Percentiles rank a stretch among this genome's conserved stretches.
phyloP scores from a whole-genome alignment of 2,329 filamentous ascomycete genomes.

The Clonostachys chloroleuca region DNA sequence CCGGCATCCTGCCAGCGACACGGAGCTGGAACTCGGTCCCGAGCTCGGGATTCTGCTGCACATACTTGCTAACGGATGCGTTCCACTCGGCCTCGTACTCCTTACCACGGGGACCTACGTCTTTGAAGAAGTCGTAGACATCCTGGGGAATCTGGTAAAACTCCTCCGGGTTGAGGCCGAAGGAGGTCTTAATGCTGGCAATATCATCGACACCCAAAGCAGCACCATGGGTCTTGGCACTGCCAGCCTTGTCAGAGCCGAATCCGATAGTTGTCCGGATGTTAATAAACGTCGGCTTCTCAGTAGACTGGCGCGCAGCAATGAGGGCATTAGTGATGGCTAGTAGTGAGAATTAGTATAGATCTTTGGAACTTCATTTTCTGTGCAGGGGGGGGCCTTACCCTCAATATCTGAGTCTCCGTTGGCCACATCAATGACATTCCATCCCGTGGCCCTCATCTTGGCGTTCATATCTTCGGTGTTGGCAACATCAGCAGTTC shows the following conservation, averaged over 20 bases:
- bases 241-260: conserved; percentile 39
- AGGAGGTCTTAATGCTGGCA: conserved; percentile 23
- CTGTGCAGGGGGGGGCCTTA: not conserved
- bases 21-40: conserved; percentile 40
- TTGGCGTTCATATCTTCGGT: conserved; percentile 54
- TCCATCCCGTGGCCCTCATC: conserved; percentile 51
- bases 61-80: conserved; percentile 32
- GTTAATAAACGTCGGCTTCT: conserved; percentile 55
- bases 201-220: conserved; percentile 51
- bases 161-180: conserved; percentile 24
- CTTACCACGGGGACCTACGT: conserved; percentile 34
- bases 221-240: conserved; percentile 52
- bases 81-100: conserved; percentile 41
- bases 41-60: conserved; percentile 39
- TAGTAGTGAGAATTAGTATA: not conserved
- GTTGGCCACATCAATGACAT: conserved; percentile 48
- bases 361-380: not conserved
- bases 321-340: not conserved
- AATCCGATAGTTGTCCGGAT: conserved; percentile 49
- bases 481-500: conserved; percentile 45
- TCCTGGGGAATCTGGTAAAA: conserved; percentile 31
- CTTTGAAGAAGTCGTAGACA: conserved; percentile 45
- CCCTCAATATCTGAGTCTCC: conserved; percentile 44
- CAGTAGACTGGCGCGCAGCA: conserved; percentile 13
- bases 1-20: conserved; percentile 35